Conservation (phyloP, 2,329 filamentous ascomycete species). For the Ceratocystis huliohia region DNA sequence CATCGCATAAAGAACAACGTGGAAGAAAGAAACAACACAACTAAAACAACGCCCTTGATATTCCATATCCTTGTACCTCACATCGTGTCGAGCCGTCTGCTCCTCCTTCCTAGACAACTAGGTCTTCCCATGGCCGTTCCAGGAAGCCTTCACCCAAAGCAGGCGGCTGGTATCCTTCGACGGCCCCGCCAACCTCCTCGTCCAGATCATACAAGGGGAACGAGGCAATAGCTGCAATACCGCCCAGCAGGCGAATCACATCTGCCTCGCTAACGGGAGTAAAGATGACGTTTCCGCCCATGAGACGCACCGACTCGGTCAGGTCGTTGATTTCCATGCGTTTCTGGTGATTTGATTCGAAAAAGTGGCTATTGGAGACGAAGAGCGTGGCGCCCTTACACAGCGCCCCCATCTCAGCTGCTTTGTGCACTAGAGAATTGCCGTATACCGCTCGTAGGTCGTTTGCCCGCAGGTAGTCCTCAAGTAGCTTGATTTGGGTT, state of each 20-base stretch:
- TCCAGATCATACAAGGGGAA: conserved; percentile 75
- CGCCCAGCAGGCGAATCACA: conserved; percentile 74
- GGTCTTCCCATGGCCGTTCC: conserved; percentile 20
- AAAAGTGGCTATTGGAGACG: conserved; percentile 77
- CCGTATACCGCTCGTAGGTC: conserved; percentile 90
- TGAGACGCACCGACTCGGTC: conserved; percentile 75
- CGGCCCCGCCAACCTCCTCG: conserved; percentile 39
- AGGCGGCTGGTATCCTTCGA: conserved; percentile 15
- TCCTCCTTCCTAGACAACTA: conserved; percentile 13
- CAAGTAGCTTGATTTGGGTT: conserved; percentile 36
- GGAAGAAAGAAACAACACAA: no score
- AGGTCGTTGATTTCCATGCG: conserved; percentile 71
- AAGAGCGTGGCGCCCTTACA: conserved; percentile 72
- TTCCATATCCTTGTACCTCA: no score
- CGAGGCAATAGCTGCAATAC: conserved; percentile 79
- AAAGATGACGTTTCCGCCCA: conserved; percentile 58
- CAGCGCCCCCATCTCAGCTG: conserved; percentile 77
- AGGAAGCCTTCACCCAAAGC: conserved; percentile 13
- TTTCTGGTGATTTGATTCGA: conserved; percentile 63
- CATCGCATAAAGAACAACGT: no score
- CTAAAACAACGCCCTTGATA: no score
- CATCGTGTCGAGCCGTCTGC: no score
- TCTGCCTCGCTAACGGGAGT: conserved; percentile 56
- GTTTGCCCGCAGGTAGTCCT: conserved; percentile 63
- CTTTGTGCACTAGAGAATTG: conserved; percentile 63